Base-by-base conservation (phyloP, 352 stramenopile genomes). In the Thalassiosira pacifica region DNA sequence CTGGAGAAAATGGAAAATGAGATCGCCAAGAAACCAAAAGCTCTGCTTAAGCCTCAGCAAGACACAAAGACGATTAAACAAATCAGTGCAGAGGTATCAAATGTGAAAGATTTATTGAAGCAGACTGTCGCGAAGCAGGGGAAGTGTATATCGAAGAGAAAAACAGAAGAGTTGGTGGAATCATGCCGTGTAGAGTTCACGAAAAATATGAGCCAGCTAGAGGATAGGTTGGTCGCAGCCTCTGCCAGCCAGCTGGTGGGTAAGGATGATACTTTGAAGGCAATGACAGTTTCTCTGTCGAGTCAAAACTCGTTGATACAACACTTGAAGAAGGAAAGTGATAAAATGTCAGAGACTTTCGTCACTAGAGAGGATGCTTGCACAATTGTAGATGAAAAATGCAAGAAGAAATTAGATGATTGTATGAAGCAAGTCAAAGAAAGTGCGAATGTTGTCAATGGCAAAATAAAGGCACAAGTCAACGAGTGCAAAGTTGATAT, bases 51-150 rank as follows among this genome's bases (percentile, higher is more conserved):
- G n/a, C 40, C 2, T 10, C 29, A 53, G 34, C 32, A 79, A 72
- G 73, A 68, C 34, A 74, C 18, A 3, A 48, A 67, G 24, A 0
- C 45, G 6, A 74, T 81, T 32, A 67, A 67, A 52, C 55, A 66
- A 65, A 48, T 81, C n/a, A 68, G 26, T 24, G 22, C 32, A 32
- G 60, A 72, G 6, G n/a, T 80, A 29, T 80, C 61, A 73, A 32
- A 24, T 31, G 61, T 80, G 11, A 63, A 80, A 53, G 61, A 73
- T 10, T 59, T 65, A 27, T 73, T 80, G 42, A 71, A 72, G 32
- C 40, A 60, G 16, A n/a, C 31, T 26, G n/a, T 18, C 37, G 37
- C 16, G 0, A 68, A 63, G 26, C 72, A 80, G 45, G 55, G 22
- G 9, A 34, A 80, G 55, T 66, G 18, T 32, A 73, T 73, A 32